Conservation (phyloP, 371 early-diverging fungal genomes). For the Circinella umbellata region DNA sequence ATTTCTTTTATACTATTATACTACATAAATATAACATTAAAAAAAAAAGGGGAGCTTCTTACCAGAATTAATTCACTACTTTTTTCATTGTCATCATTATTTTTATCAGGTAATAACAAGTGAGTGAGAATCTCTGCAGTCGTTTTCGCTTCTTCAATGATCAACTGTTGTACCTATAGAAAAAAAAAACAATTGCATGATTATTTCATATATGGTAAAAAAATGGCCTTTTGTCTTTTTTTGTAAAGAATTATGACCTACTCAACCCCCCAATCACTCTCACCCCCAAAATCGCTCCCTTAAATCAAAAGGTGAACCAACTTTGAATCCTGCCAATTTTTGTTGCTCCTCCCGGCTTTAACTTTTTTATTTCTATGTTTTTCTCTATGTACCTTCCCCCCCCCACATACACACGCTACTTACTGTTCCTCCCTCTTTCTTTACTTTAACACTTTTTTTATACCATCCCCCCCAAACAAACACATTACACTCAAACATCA, state of each 20-base stretch:
- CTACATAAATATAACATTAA: not conserved
- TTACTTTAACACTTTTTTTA: not conserved
- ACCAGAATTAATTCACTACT: not conserved
- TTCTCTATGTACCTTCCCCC: no score
- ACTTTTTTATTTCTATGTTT: not conserved
- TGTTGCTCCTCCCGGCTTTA: conserved; percentile 3
- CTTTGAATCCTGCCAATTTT: conserved; percentile 13
- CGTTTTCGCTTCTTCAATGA: conserved; percentile 1
- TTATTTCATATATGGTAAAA: no score
- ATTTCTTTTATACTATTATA: no score
- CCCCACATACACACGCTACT: no score
- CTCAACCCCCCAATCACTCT: not conserved
- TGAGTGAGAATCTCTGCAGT: conserved; percentile 2
- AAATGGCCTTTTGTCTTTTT: conserved; percentile 2
- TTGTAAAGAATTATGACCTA: not conserved
- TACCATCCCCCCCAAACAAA: not conserved
- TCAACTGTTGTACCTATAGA: conserved; percentile 1
- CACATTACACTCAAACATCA: not conserved
- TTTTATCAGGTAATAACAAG: not conserved
- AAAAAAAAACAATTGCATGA: not conserved
- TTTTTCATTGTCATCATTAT: not conserved
- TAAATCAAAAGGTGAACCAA: conserved; percentile 2
- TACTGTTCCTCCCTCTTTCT: not conserved
- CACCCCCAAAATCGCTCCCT: conserved; percentile 1
- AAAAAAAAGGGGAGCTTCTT: not conserved